A percentile compares a stretch with the other conserved stretches of the same genome.
These are phyloP conservation scores for Hordeum marinum DNA, from an alignment of 176 grass and related monocot species.

Conservation along the genomic window DNA sequence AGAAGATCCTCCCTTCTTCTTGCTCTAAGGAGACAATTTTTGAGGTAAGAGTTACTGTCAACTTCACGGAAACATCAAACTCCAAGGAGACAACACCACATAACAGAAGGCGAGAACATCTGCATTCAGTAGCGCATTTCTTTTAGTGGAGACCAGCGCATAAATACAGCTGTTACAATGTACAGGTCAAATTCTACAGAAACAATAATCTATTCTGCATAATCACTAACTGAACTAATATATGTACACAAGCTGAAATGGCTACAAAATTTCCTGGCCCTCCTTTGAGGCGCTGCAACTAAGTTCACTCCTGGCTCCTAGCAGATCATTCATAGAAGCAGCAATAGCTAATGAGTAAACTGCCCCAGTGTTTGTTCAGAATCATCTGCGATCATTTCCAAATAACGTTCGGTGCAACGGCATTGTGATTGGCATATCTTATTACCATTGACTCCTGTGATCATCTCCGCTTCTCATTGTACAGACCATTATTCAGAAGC, in stretches of 20 bases:
- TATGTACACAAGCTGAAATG: slow-evolving; percentile 37
- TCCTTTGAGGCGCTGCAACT: slow-evolving; percentile 17
- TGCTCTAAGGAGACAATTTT: background rate
- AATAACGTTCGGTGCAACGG: background rate
- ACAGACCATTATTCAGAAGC: background rate
- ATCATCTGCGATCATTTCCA: slow-evolving; percentile 7
- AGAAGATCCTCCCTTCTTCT: no score
- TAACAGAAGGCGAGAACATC: background rate
- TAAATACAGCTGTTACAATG: slow-evolving; percentile 35
- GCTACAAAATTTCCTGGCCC: slow-evolving; percentile 44
- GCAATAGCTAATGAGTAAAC: background rate
- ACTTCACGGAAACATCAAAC: background rate
- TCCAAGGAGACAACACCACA: background rate
- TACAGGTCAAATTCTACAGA: slow-evolving; percentile 28
- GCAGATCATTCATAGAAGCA: slow-evolving; percentile 15
- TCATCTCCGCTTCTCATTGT: background rate
- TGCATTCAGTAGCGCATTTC: background rate
- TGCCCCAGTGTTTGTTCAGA: background rate
- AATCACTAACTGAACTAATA: slow-evolving; percentile 26
- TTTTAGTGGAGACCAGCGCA: background rate
- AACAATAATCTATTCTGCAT: slow-evolving; percentile 13
- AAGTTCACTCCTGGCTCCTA: background rate
- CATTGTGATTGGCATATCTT: background rate
- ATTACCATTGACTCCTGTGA: background rate
- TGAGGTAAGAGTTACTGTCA: background rate